Evolutionary conservation across 768 basidiomycete genomes (phyloP).

Genomic region (Pleurotus cornucopiae): DNA sequence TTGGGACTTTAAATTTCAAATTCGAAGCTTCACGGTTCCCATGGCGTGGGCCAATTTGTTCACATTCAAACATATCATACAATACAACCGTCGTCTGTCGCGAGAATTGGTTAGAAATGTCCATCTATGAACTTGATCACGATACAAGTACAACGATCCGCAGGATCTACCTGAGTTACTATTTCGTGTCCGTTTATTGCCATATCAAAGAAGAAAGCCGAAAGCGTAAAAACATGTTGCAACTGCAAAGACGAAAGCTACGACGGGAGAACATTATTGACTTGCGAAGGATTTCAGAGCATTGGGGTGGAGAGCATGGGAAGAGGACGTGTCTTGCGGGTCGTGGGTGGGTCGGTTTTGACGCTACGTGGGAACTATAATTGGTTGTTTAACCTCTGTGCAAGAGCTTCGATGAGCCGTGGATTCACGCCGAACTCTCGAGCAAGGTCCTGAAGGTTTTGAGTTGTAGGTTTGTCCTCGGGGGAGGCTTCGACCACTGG

Average conservation of each 20-base stretch:
- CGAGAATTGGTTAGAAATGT: too few species aligned
- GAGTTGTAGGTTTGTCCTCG: neutral
- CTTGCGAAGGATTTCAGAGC: neutral
- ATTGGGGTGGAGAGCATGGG: neutral
- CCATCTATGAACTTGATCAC: neutral
- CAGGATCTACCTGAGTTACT: neutral
- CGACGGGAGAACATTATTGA: neutral
- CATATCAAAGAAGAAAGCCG: neutral
- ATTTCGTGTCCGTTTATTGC: neutral
- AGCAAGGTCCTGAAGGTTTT: conserved; percentile 53
- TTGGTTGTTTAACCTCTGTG: conserved; percentile 41
- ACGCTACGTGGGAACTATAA: neutral
- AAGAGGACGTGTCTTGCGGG: neutral
- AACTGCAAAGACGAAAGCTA: neutral
- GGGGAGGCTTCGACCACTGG: neutral
- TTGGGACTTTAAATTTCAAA: too few species aligned
- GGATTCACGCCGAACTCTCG: conserved; percentile 74
- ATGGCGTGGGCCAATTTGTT: too few species aligned
- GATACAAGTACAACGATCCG: neutral
- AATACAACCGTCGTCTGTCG: too few species aligned
- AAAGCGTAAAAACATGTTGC: neutral
- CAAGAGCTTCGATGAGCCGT: conserved; percentile 62
- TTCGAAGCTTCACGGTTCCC: too few species aligned
- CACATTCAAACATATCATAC: too few species aligned
- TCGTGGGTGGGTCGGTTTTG: neutral